Base-by-base conservation (phyloP, 148 eudicot species). In the Spergularia marina region DNA sequence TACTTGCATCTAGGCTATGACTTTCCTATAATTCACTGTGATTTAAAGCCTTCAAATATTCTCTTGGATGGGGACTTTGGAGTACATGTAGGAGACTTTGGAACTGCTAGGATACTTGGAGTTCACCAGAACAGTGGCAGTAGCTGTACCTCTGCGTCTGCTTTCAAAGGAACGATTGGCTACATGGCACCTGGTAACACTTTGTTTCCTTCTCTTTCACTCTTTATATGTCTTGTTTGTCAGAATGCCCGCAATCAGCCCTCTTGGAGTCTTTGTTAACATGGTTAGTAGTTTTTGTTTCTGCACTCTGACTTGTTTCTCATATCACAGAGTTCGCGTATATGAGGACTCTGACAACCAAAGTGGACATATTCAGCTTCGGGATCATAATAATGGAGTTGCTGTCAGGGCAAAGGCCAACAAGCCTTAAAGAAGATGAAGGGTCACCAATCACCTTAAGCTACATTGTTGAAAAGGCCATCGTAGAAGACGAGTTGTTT, bases 131-230 rank as follows among this genome's bases (percentile, higher is more conserved):
- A 84, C 53, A 81, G 73, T 53, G 91, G 78, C 44, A 83, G 55
- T 70, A 82, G 74, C 74, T 16, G 83, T 58, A 82, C 91, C 49
- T 70, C 91, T 39, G 73, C 86, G 69, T 83, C 95, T 18, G 86
- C 89, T 54, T 94, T 94, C 72, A 83, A 84, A 84, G 99, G 97
- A 77, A 94, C 96, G 16, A 84, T 94, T 53, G 98, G 98, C 62
- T 94, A 94, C 84, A 84, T 94, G 84, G 96, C 98, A 74, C 98
- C 98, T 83, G 97, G 98, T 91, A 87, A 74, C 16, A 21, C 44
- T 40, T 54, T 23, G 53, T 12, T 17, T 5, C 34, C 40, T 41
- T 47, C 1, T 18, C 56, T 63, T n/a, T 44, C 49, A 4, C 18
- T 67, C 36, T 65, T 69, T 49, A 30, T 30, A 30, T 30, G 2